Evolutionary conservation across 345 rosid genomes (phyloP).

Genomic region (Aurinia saxatilis): DNA sequence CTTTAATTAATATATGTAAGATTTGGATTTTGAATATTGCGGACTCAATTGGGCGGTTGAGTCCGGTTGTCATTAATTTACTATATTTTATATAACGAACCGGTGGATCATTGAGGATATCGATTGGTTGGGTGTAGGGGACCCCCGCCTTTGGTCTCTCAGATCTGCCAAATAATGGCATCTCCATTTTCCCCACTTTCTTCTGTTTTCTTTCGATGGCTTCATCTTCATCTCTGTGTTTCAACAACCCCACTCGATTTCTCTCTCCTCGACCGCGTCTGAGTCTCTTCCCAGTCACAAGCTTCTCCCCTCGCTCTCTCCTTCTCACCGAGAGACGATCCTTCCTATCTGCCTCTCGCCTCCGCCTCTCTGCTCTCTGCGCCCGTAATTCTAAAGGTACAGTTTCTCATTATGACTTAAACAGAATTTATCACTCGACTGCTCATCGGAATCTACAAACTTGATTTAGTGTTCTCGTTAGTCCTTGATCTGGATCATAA

Average conservation of each 20-base stretch:
- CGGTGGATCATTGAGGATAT: too few species aligned
- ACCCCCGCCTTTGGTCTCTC: too few species aligned
- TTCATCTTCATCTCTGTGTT: background rate
- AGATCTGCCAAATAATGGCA: background rate
- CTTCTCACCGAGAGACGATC: constrained; percentile 21
- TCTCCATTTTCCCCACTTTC: background rate
- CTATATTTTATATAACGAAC: too few species aligned
- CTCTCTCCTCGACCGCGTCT: constrained; percentile 7
- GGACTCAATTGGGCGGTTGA: too few species aligned
- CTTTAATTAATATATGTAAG: too few species aligned
- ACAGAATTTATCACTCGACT: too few species aligned
- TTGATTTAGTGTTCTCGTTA: background rate
- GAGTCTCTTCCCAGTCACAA: constrained; percentile 24
- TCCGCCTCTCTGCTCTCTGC: constrained; percentile 26
- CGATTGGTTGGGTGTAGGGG: too few species aligned
- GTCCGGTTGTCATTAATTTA: too few species aligned
- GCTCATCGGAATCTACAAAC: too few species aligned
- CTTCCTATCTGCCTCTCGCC: constrained; percentile 22
- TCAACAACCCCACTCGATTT: background rate
- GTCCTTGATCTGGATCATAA: too few species aligned
- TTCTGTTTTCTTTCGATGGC: background rate
- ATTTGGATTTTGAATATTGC: too few species aligned
- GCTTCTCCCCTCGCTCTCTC: constrained; percentile 22
- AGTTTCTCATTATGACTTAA: background rate
- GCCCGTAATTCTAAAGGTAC: constrained; percentile 37